These are phyloP conservation scores for Lachnellula cervina DNA, from an alignment of 2,329 filamentous ascomycete species.

Conservation along the genomic window DNA sequence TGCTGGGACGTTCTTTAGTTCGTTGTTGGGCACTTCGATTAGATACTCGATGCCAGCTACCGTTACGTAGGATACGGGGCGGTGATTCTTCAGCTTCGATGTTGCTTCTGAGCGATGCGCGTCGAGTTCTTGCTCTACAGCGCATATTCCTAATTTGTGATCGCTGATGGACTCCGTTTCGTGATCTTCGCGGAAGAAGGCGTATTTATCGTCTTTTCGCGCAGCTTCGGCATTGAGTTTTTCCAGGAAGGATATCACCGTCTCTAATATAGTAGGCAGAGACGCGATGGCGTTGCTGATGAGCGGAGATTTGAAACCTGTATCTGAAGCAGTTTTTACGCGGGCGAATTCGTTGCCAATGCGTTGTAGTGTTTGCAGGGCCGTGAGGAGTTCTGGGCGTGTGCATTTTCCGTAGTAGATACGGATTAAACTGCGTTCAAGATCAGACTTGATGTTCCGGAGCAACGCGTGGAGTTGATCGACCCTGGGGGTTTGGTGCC, in stretches of 20 bases:
- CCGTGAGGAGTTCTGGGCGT: constrained; percentile 77
- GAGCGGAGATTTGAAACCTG: constrained; percentile 66
- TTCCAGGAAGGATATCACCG: constrained; percentile 71
- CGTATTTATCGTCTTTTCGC: constrained; percentile 83
- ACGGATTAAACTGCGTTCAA: constrained; percentile 88
- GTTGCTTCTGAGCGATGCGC: constrained; percentile 69
- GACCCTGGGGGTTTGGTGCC: constrained; percentile 59
- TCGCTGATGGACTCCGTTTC: constrained; percentile 87
- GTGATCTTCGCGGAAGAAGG: constrained; percentile 81
- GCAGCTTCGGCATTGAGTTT: constrained; percentile 83
- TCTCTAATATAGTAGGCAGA: constrained; percentile 70
- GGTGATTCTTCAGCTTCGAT: constrained; percentile 64
- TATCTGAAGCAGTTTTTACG: constrained; percentile 59
- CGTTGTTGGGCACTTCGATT: constrained; percentile 80
- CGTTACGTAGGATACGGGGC: constrained; percentile 70
- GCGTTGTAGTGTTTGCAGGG: constrained; percentile 78
- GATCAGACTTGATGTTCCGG: constrained; percentile 66
- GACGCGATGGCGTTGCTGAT: constrained; percentile 67
- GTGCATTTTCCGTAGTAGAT: constrained; percentile 98
- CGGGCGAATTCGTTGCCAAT: constrained; percentile 73
- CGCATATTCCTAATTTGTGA: constrained; percentile 86
- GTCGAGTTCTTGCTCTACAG: constrained; percentile 83
- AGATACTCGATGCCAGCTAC: constrained; percentile 91
- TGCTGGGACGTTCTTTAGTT: constrained; percentile 82
- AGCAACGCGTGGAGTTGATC: constrained; percentile 73